A percentile compares a stretch with the other conserved stretches of the same genome.
These are phyloP conservation scores for Arthrobotrys iridis DNA, from an alignment of 2,329 filamentous ascomycete genomes.

Conservation along the genomic window DNA sequence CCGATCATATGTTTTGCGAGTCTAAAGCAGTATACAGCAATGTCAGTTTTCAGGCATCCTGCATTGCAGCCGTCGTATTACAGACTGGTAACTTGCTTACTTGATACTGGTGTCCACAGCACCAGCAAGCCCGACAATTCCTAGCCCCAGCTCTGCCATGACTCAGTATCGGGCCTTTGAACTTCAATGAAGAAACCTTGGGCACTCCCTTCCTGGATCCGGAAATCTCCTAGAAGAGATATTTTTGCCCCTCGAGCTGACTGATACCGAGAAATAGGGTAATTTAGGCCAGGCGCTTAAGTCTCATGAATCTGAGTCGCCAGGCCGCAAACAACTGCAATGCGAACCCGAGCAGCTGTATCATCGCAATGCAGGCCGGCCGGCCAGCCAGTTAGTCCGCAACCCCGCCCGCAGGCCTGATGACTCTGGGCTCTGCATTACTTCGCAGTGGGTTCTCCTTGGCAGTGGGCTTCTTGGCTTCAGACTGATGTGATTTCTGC, in stretches of 20 bases:
- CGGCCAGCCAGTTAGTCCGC: not conserved
- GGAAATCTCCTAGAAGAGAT: not conserved
- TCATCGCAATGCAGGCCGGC: too few relatives aligned
- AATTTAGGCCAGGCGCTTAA: not conserved
- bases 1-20: not conserved
- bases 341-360: too few relatives aligned
- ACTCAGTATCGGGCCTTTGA: not conserved
- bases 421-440: too few relatives aligned
- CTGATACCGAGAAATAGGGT: not conserved
- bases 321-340: too few relatives aligned
- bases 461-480: too few relatives aligned
- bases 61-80: not conserved
- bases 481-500: not conserved
- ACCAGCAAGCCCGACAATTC: slow-evolving; percentile 2
- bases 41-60: slow-evolving; percentile 1
- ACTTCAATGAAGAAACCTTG: not conserved
- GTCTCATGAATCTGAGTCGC: not conserved
- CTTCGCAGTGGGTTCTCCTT: too few relatives aligned
- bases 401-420: too few relatives aligned
- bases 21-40: not conserved
- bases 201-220: not conserved
- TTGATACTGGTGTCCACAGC: slow-evolving; percentile 2
- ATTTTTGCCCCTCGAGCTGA: not conserved
- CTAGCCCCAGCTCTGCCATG: slow-evolving; percentile 8
- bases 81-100: not conserved